Conservation (phyloP, 2,329 filamentous ascomycete species). For the Chaetomium sp. region DNA sequence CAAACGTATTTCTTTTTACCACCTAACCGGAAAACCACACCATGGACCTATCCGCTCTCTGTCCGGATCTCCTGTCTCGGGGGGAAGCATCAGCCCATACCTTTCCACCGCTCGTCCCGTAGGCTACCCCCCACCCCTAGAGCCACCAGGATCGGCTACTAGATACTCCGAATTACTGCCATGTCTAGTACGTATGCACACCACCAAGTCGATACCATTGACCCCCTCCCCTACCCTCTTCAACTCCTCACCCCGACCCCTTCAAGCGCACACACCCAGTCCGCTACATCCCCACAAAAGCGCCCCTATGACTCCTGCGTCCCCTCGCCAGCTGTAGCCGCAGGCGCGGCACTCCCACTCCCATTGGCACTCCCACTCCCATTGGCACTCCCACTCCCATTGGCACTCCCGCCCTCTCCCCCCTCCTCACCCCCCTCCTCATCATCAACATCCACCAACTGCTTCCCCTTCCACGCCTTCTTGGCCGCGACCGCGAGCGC, state of each 20-base stretch:
- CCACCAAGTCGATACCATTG: neutral
- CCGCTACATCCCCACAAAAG: neutral
- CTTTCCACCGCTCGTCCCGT: neutral
- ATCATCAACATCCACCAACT: conserved; percentile 45
- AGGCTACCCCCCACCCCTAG: neutral
- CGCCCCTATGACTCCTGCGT: neutral
- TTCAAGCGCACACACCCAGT: neutral
- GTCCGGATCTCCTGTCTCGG: neutral
- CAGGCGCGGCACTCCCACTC: no score
- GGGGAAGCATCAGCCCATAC: neutral
- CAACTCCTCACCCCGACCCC: neutral
- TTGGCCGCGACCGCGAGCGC: conserved; percentile 56
- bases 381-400: neutral
- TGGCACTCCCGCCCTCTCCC: neutral
- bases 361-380: no score
- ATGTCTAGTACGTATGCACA: neutral
- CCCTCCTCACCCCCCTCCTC: conserved; percentile 29
- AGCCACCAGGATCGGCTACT: neutral
- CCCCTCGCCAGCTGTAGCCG: neutral
- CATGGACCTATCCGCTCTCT: neutral
- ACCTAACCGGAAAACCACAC: neutral
- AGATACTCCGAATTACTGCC: conserved; percentile 4
- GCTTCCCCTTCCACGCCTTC: conserved; percentile 50
- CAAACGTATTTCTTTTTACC: neutral
- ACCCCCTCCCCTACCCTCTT: neutral